Evolutionary conservation across 768 basidiomycete species (phyloP), one percentile per base, ranked within the genome.

Genomic region (Amanita pseudoporphyria): DNA sequence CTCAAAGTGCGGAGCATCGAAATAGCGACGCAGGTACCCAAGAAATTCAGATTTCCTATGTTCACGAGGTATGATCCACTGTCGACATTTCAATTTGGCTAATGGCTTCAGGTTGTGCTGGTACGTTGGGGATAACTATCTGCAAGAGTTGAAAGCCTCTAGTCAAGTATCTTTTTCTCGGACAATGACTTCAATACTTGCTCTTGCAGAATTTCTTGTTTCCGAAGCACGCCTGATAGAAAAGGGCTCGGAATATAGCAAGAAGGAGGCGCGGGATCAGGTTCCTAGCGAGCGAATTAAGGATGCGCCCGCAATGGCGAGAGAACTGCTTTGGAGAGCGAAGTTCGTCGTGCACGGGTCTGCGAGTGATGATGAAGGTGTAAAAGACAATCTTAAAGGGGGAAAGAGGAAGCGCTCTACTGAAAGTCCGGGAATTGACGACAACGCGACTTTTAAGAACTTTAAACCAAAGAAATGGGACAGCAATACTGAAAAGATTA

Each of bases 1-100:
- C 72, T 98, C 16, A 79, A 81, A 52, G 78, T 99, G 19, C 74
- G 92, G 42, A 82, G 92, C 44, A 96, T 99, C 57, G 95, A 99
- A 64, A 87, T 90, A 54, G 74, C 78, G 2, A 97, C 94, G 1
- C 84, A 87, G 49, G 95, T 97, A 1, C 93, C 95, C 0, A 92
- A 87, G 64, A 88, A 88, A 63, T 93, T 92, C 63, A 75, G 87
- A 38, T 94, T 89, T 58, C 91, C 91, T 1, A 71, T 83, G 62
- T 89, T 93, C 57, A 70, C 82, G 49, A 83, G 76, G 87, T 87
- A 58, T 5, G 69, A 61, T 18, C 19, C 33, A 36, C 2, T 7
- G n/a, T 7, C 22, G n/a, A 47, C 14, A 7, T n/a, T 26, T 24
- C n/a, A n/a, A 19, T 22, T 36, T 28, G 7, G 45, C 35, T 47